Conservation (phyloP, 345 rosid species). For the Salix viminalis region DNA sequence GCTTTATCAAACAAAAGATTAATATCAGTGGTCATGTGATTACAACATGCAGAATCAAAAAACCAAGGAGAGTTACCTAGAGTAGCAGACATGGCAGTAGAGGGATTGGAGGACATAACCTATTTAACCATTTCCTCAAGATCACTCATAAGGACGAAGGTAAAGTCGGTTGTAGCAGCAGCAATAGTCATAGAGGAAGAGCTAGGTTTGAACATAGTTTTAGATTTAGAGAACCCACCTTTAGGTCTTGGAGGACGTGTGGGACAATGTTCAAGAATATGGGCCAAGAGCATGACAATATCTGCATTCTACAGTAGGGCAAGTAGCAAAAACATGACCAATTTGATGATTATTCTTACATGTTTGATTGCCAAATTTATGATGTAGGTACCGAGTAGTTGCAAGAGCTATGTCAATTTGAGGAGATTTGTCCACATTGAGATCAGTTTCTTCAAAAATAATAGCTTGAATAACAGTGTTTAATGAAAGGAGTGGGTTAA, state of each 20-base stretch:
- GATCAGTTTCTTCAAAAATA: constrained; percentile 1
- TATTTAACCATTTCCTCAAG: neutral
- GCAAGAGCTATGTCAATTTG: neutral
- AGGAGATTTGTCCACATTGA: neutral
- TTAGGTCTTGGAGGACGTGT: neutral
- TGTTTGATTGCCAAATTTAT: neutral
- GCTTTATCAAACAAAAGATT: neutral
- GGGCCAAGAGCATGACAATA: neutral
- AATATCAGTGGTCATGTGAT: neutral
- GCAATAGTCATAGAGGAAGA: neutral
- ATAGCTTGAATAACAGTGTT: neutral
- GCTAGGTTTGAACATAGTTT: neutral
- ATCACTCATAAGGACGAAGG: neutral
- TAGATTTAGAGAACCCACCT: neutral
- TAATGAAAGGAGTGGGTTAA: no score
- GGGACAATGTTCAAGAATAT: neutral
- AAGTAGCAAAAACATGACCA: neutral
- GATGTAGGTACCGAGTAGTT: neutral
- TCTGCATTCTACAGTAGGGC: neutral
- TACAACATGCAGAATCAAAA: neutral
- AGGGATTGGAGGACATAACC: neutral
- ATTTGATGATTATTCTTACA: neutral
- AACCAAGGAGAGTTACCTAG: neutral
- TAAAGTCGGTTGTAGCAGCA: neutral
- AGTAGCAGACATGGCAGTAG: neutral